A percentile compares a stretch with the other conserved stretches of the same genome.
Conservation (phyloP, 192 early-diverging fungal species). For the Podila minutissima region DNA sequence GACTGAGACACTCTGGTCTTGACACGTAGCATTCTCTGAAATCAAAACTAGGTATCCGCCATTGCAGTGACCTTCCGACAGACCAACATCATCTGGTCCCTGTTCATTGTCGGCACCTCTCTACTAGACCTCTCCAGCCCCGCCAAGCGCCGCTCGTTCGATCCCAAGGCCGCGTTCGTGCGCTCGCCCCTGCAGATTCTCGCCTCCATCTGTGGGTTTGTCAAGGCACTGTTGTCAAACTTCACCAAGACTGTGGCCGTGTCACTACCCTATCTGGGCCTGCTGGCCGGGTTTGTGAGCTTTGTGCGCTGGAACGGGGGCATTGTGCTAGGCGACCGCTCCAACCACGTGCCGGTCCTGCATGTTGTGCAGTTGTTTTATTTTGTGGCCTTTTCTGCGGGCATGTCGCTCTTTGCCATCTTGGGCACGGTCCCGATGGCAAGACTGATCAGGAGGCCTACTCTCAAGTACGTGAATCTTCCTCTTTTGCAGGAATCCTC, state of each 20-base stretch:
- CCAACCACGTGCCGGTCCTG: constrained; percentile 80
- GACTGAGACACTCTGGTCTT: background rate
- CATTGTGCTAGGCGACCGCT: constrained; percentile 90
- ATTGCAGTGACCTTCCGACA: constrained; percentile 81
- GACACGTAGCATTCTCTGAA: no score
- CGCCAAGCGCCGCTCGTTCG: constrained; percentile 29
- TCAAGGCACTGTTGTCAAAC: constrained; percentile 19
- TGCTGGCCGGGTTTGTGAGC: constrained; percentile 60
- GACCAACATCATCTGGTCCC: constrained; percentile 92
- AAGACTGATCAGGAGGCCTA: constrained; percentile 26
- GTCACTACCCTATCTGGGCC: constrained; percentile 63
- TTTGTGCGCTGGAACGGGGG: constrained; percentile 86
- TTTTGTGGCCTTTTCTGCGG: constrained; percentile 71
- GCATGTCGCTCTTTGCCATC: constrained; percentile 58
- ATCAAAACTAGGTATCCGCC: constrained; percentile 17
- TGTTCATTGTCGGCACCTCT: constrained; percentile 68
- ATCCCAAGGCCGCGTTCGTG: constrained; percentile 31
- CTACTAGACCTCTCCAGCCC: constrained; percentile 38
- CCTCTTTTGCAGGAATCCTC: no score
- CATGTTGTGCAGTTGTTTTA: constrained; percentile 92
- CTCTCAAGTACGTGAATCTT: background rate
- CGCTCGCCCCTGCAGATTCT: constrained; percentile 16
- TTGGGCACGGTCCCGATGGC: constrained; percentile 45
- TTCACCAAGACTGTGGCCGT: constrained; percentile 8
- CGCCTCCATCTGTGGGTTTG: constrained; percentile 26